phyloP scores from a whole-genome alignment of 2,329 filamentous ascomycete species.

The Phyllosticta ampelicida region DNA sequence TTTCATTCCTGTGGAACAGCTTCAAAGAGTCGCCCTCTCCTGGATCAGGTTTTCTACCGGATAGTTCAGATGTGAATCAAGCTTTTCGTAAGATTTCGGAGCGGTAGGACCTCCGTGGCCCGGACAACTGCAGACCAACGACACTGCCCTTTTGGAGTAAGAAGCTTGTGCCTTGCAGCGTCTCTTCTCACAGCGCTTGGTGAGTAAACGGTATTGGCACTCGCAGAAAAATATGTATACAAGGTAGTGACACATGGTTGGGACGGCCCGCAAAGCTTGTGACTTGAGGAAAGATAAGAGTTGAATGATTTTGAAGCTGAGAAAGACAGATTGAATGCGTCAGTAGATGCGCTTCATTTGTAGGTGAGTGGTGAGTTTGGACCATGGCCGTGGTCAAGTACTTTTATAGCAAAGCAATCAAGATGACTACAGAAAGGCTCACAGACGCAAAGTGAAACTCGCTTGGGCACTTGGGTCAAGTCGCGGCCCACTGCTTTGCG shows the following conservation, averaged over 20 bases:
- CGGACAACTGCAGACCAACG: constrained; percentile 5
- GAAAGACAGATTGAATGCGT: not conserved
- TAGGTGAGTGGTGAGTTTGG: not conserved
- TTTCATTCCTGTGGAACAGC: not conserved
- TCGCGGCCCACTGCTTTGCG: not conserved
- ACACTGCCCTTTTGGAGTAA: constrained; percentile 2
- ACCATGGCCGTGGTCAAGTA: not conserved
- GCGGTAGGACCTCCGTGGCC: constrained; percentile 7
- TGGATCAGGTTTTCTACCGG: not conserved
- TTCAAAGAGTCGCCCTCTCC: not conserved
- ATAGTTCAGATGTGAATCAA: not conserved
- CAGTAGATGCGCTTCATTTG: not conserved
- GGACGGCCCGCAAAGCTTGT: not conserved
- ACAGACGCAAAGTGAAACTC: not conserved
- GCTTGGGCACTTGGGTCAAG: not conserved
- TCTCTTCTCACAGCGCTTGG: not conserved
- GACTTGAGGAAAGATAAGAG: not conserved
- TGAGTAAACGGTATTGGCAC: constrained; percentile 6
- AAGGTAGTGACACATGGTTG: constrained; percentile 8
- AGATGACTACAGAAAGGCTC: not conserved
- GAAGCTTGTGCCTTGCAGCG: not conserved
- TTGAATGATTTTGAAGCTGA: not conserved
- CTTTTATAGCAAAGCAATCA: not conserved
- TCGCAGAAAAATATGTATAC: constrained; percentile 8
- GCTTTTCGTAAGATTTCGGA: not conserved